phyloP scores from a whole-genome alignment of 169 alveolate species.

The Plasmodium knowlesi region DNA sequence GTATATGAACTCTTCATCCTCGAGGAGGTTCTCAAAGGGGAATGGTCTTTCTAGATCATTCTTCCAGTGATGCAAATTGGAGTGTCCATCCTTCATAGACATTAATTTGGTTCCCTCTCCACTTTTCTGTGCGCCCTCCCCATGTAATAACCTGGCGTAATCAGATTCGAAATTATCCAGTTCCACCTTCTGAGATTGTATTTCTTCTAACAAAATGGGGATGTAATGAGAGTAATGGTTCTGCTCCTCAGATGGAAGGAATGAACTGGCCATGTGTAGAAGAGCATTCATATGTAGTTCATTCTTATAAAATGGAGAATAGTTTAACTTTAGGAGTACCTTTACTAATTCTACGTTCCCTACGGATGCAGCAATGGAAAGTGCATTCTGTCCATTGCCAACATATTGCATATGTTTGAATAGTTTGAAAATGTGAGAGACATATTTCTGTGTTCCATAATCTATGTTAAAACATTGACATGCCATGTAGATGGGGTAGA shows the following conservation, averaged over 20 bases:
- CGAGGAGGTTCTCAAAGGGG: constrained; percentile 20
- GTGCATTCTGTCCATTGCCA: constrained; percentile 80
- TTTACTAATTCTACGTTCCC: constrained; percentile 77
- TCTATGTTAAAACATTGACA: constrained; percentile 39
- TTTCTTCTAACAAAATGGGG: constrained; percentile 42
- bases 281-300: constrained; percentile 62
- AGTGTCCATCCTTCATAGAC: neutral
- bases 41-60: constrained; percentile 15
- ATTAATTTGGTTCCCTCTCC: neutral
- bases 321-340: constrained; percentile 55
- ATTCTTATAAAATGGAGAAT: constrained; percentile 28
- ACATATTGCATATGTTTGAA: constrained; percentile 75
- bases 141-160: neutral
- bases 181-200: constrained; percentile 6
- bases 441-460: neutral
- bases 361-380: constrained; percentile 79
- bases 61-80: neutral
- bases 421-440: constrained; percentile 24
- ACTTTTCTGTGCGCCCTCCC: neutral
- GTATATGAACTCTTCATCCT: constrained; percentile 50
- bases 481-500: constrained; percentile 58
- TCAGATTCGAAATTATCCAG: constrained; percentile 6
- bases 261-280: constrained; percentile 62
- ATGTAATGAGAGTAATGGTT: constrained; percentile 17
- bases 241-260: constrained; percentile 31